Evolutionary conservation across 306 rosid species (phyloP), one percentile per base, ranked within the genome.

Genomic region (Begonia loranthoides): DNA sequence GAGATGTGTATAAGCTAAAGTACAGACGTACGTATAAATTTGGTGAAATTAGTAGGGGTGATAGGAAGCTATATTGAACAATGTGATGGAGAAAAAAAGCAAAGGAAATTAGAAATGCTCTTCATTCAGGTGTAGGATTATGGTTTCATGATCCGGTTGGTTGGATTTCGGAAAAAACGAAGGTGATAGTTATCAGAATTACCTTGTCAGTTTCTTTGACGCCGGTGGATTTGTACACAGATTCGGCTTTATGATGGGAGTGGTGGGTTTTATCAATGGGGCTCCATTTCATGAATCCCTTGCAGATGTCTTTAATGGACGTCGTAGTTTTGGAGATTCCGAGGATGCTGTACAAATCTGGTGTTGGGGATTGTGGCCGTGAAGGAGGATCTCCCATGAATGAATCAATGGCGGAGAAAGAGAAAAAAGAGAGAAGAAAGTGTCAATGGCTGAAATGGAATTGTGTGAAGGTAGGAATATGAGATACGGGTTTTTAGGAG

Each of bases 281-380:
- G 28, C 52, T 21, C 69, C 57, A 63, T 77, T 77, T 73, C 46
- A 13, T 47, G 51, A 77, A 70, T 34, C 57, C 89, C 63, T 72
- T 83, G 79, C 81, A 52, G 9, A 87, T 58, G 9, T 79, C 82
- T 71, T 78, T 81, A 33, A 83, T 52, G 4, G 88, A 57, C 43
- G 60, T 28, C 36, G 36, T 54, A 34, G 33, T 60, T 46, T 67
- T 76, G 15, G 83, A 60, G 16, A 83, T 67, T 50, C 79, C 73
- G 21, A 80, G 72, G 66, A 83, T 38, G 46, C 50, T 41, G 60
- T 72, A 64, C 52, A 78, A 57, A 70, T 83, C 94, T 8, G 74
- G 41, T 21, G 77, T 34, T 17, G 54, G 69, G 10, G 66, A 63
- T 15, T 38, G 56, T 10, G 75, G 77, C 16, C 70, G 89, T 46